Percentiles rank a stretch among this genome's conserved stretches.
Evolutionary conservation across 495 filamentous ascomycete genomes (phyloP).

Genomic region (Lasiosphaeris hirsuta): DNA sequence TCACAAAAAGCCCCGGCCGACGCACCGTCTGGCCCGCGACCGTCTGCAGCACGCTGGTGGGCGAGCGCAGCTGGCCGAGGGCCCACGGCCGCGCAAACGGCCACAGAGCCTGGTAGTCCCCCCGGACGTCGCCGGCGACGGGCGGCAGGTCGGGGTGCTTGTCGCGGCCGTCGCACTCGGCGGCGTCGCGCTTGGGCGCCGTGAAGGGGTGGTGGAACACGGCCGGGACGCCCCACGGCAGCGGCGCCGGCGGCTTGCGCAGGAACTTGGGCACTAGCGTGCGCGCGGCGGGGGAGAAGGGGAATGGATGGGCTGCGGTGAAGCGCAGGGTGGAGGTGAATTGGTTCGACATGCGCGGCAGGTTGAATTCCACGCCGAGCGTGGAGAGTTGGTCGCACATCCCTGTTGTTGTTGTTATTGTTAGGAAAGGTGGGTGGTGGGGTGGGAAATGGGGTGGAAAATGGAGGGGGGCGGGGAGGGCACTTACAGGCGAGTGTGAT

Average conservation of each 20-base stretch:
- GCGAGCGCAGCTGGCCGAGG: conserved; percentile 23
- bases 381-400: conserved; percentile 37
- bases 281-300: conserved; percentile 18
- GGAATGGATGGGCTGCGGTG: conserved; percentile 33
- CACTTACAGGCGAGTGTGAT: conserved; percentile 32
- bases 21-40: conserved; percentile 28
- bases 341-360: conserved; percentile 19
- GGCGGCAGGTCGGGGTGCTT: conserved; percentile 10
- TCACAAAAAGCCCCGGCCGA: conserved; percentile 24
- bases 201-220: conserved; percentile 10
- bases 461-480: not conserved
- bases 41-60: conserved; percentile 19
- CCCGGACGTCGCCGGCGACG: conserved; percentile 9
- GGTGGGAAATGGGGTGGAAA: too few relatives aligned
- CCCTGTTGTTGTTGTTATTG: conserved; percentile 15
- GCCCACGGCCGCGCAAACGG: conserved; percentile 27
- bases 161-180: conserved; percentile 23
- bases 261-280: conserved; percentile 8
- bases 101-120: conserved; percentile 19
- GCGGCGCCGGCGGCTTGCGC: conserved; percentile 6
- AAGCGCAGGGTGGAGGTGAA: conserved; percentile 28
- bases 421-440: not conserved
- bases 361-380: conserved; percentile 34
- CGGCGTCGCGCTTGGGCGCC: conserved; percentile 13
- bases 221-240: conserved; percentile 16